Conservation (phyloP, 305 asterid genomes). For the Fraxinus albicans region DNA sequence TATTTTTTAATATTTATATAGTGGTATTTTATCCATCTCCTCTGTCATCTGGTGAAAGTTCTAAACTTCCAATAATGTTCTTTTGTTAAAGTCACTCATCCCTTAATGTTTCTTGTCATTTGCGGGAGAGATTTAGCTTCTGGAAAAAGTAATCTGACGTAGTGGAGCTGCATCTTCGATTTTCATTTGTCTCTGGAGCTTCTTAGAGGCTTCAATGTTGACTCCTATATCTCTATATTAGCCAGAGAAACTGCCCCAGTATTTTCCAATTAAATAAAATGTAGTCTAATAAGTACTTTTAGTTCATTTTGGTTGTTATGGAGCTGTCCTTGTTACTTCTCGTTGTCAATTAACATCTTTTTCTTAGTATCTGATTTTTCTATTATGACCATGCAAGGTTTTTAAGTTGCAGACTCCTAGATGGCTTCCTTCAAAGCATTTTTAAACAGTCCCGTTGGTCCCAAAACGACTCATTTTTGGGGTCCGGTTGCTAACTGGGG, state of each 20-base stretch:
- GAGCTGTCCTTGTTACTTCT: not conserved
- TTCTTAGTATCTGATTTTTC: not conserved
- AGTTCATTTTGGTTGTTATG: not conserved
- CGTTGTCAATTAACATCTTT: not conserved
- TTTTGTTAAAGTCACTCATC: not conserved
- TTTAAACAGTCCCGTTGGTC: slow-evolving; percentile 85
- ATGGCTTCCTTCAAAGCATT: slow-evolving; percentile 72
- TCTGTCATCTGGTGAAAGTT: not conserved
- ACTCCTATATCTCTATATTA: not conserved
- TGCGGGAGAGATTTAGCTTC: not conserved
- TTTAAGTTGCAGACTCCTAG: slow-evolving; percentile 4
- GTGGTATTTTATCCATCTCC: not conserved
- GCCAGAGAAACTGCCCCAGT: not conserved
- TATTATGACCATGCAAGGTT: slow-evolving; percentile 18
- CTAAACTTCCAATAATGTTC: not conserved
- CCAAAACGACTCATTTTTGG: slow-evolving; percentile 95
- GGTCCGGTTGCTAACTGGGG: slow-evolving; percentile 97
- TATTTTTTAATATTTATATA: not conserved
- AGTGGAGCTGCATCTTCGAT: not conserved
- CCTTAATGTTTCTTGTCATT: not conserved
- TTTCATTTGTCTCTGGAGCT: not conserved
- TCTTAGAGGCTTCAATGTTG: not conserved
- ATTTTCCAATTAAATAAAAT: not conserved
- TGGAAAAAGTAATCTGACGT: not conserved
- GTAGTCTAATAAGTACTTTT: not conserved